A percentile compares a stretch with the other conserved stretches of the same genome.
These are phyloP conservation scores for Leishmania arabica DNA, from an alignment of 208 protist genomes.

Conservation along the genomic window DNA sequence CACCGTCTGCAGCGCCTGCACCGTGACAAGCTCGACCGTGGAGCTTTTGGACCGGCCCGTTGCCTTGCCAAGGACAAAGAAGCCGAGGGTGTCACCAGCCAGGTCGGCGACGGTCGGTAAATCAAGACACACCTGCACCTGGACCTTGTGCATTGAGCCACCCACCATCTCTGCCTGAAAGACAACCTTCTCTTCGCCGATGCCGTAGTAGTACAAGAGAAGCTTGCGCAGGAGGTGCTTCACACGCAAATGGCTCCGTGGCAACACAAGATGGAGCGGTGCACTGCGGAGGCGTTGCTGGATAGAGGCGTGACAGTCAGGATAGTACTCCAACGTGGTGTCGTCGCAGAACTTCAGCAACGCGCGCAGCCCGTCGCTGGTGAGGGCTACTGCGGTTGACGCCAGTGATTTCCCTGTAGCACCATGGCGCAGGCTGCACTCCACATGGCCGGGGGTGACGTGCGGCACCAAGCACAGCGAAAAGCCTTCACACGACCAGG, in stretches of 20 bases:
- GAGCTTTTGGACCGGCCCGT: slow-evolving; percentile 39
- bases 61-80: slow-evolving; percentile 32
- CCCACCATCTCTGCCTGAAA: slow-evolving; percentile 9
- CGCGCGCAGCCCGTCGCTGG: slow-evolving; percentile 13
- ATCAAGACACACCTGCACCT: slow-evolving; percentile 20
- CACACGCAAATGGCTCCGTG: slow-evolving; percentile 35
- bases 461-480: neutral
- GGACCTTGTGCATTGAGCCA: slow-evolving; percentile 11
- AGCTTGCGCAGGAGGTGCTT: slow-evolving; percentile 58
- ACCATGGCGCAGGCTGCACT: slow-evolving; percentile 12
- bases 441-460: neutral
- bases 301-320: slow-evolving; percentile 7
- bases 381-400: slow-evolving; percentile 6
- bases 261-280: slow-evolving; percentile 59
- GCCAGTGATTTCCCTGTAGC: neutral
- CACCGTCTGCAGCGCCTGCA: slow-evolving; percentile 47
- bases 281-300: slow-evolving; percentile 19
- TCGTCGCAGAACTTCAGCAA: slow-evolving; percentile 22
- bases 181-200: slow-evolving; percentile 37
- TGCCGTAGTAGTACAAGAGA: slow-evolving; percentile 64
- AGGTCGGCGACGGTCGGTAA: neutral
- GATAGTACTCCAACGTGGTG: slow-evolving; percentile 11
- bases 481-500: slow-evolving; percentile 20
- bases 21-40: slow-evolving; percentile 38
- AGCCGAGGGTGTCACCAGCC: no score